These are phyloP conservation scores for Parasarocladium wereldwijsianum DNA, from an alignment of 2,329 filamentous ascomycete species.

Conservation along the genomic window DNA sequence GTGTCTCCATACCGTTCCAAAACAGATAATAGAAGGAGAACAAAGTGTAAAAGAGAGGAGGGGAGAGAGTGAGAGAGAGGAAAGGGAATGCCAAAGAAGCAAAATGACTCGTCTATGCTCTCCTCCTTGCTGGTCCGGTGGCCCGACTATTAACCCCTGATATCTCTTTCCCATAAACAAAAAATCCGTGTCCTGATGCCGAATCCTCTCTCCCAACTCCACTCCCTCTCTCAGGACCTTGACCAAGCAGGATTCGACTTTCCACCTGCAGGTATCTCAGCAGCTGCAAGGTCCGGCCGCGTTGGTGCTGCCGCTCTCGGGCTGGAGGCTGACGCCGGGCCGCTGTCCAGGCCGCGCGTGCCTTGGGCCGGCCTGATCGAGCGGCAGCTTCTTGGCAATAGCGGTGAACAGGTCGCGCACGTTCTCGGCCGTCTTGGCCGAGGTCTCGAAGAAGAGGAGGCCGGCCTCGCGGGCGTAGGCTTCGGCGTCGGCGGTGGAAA, in stretches of 20 bases:
- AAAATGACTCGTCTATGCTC: slow-evolving; percentile 8
- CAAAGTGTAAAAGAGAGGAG: too few species aligned
- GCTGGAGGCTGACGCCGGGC: slow-evolving; percentile 40
- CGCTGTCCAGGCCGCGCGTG: slow-evolving; percentile 56
- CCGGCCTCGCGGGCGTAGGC: slow-evolving; percentile 89
- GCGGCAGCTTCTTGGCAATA: slow-evolving; percentile 92
- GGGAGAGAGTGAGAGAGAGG: too few species aligned
- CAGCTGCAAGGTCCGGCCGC: slow-evolving; percentile 40
- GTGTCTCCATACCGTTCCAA: background rate
- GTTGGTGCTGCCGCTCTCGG: slow-evolving; percentile 44
- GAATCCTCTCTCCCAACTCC: too few species aligned
- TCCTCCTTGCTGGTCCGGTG: background rate
- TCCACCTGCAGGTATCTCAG: slow-evolving; percentile 21
- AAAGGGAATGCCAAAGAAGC: slow-evolving; percentile 13
- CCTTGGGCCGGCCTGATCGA: slow-evolving; percentile 89
- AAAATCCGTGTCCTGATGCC: too few species aligned
- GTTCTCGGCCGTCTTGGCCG: slow-evolving; percentile 93
- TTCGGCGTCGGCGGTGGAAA: slow-evolving; percentile 77
- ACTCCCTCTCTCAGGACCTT: background rate
- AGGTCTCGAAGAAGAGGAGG: slow-evolving; percentile 95
- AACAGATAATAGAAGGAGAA: slow-evolving; percentile 9
- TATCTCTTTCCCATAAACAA: background rate
- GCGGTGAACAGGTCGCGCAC: slow-evolving; percentile 92
- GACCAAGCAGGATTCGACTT: slow-evolving; percentile 6
- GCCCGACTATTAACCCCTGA: background rate